phyloP scores from a whole-genome alignment of 148 eudicot species.

The Rhododendron simsii region DNA sequence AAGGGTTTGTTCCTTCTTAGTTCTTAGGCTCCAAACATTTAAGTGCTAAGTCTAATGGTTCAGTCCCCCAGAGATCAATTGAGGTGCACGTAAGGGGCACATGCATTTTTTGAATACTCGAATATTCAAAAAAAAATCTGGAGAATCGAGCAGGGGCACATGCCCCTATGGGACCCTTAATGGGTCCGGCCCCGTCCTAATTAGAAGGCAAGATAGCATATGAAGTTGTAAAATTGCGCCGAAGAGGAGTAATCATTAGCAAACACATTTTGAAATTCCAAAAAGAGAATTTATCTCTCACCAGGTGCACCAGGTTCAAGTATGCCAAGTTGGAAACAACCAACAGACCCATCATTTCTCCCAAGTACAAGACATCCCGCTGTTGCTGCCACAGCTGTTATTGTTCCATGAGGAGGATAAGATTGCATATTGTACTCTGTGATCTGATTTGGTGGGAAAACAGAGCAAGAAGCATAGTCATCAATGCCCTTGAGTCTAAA shows the following conservation, averaged over 20 bases:
- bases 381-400: slow-evolving; percentile 61
- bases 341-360: slow-evolving; percentile 79
- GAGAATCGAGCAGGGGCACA: too few relatives aligned
- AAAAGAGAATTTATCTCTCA: slow-evolving; percentile 11
- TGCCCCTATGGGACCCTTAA: too few relatives aligned
- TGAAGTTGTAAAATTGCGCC: neutral
- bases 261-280: neutral
- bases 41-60: too few relatives aligned
- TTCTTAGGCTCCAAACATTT: too few relatives aligned
- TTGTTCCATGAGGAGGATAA: slow-evolving; percentile 49
- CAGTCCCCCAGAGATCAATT: too few relatives aligned
- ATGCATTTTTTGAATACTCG: too few relatives aligned
- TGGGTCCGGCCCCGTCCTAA: neutral
- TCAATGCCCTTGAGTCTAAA: slow-evolving; percentile 46
- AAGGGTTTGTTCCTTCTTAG: too few relatives aligned
- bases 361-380: slow-evolving; percentile 71
- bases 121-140: too few relatives aligned
- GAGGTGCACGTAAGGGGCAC: too few relatives aligned
- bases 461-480: slow-evolving; percentile 48
- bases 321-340: slow-evolving; percentile 63
- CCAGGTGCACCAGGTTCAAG: slow-evolving; percentile 71
- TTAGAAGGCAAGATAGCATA: neutral
- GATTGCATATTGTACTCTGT: slow-evolving; percentile 42
- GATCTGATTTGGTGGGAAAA: slow-evolving; percentile 53
- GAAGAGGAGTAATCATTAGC: neutral